These are phyloP conservation scores for barley (Hordeum vulgare) DNA, from an alignment of 176 grass and related monocot genomes.

Conservation along the genomic window MorexV3_pseudomolecules_assembly NC_058520.1:609085234-609085733, in stretches of 20 bases:
- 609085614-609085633: not conserved
- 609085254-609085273: not conserved
- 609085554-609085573: not conserved
- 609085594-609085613: not conserved
- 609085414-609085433: not conserved
- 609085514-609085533: not conserved
- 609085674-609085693: not conserved
- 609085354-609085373: not conserved
- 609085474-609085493: not conserved
- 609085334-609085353: not conserved
- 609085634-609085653: not conserved
- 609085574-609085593: not conserved
- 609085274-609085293: not conserved
- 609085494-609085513: not conserved
- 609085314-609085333: not conserved
- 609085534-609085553: not conserved
- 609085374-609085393: not conserved
- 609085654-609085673: not conserved
- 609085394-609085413: not conserved
- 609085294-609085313: not conserved
- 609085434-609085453: not conserved
- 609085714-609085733: not conserved
- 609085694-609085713: not conserved
- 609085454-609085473: not conserved
- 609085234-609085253: slow-evolving; percentile 1